phyloP scores from a whole-genome alignment of 176 grass and related monocot species.

The Carex cristatella region DNA sequence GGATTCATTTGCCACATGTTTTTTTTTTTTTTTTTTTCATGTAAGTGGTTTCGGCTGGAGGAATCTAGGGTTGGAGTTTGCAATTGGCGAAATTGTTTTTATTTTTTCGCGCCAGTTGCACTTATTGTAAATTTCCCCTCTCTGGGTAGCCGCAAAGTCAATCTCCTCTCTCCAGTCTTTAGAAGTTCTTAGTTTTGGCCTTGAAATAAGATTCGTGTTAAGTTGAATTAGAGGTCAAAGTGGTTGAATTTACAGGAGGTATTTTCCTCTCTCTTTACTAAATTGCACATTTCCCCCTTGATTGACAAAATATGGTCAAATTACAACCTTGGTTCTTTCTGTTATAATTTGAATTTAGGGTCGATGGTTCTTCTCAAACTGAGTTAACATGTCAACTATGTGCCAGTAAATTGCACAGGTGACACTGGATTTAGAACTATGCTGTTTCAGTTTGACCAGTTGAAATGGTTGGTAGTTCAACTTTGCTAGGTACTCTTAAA shows the following conservation, averaged over 20 bases:
- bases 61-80: not conserved
- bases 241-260: not conserved
- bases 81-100: not conserved
- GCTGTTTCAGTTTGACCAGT: not conserved
- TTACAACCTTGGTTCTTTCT: not conserved
- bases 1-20: not conserved
- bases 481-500: slow-evolving; percentile 1
- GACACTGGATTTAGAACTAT: not conserved
- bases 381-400: not conserved
- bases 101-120: not conserved
- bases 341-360: not conserved
- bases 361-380: not conserved
- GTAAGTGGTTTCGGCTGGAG: not conserved
- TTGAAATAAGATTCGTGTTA: not conserved
- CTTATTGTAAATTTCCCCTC: not conserved
- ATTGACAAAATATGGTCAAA: not conserved
- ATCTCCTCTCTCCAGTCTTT: not conserved
- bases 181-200: not conserved
- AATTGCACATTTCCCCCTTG: not conserved
- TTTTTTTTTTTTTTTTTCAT: not conserved
- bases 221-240: not conserved
- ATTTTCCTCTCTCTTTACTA: not conserved
- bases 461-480: not conserved
- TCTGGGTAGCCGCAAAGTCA: not conserved
- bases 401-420: too few species aligned